Evolutionary conservation across 2,329 filamentous ascomycete genomes (phyloP), one percentile per base, ranked within the genome.

Genomic region (Epichloe scottii): DNA sequence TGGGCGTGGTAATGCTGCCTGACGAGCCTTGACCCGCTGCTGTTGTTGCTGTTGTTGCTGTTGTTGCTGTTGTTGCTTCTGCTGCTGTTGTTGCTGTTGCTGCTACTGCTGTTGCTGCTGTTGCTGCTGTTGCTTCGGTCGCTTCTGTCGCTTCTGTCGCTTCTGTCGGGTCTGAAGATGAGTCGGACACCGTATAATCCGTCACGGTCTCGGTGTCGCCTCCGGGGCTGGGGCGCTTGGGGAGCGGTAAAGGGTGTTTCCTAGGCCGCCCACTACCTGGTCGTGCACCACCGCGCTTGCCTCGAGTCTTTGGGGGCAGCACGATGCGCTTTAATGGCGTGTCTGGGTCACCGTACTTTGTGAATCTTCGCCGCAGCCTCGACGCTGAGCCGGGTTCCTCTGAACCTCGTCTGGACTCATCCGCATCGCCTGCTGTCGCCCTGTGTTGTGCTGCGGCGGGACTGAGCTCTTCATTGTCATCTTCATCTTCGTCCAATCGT

Each of bases 251-350:
- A 34, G 64, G 66, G 39, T 69, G 65, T 57, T 68, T 69, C 58
- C 67, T 66, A 60, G 67, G 67, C 44, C 67, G 60, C 30, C 67
- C 67, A 52, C 67, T 69, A 11, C 67, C 66, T 5, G 67, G 67
- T 44, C 66, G 61, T 33, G 66, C 67, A 7, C 67, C 67, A 34
- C 66, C 67, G 40, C 66, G 62, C 53, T 69, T 68, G 37, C 66
- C 66, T 23, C 62, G 57, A 26, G 60, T 58, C 56, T 67, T 68
- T n/a, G 67, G 68, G 14, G 56, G 56, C 44, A 58, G 58, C 58
- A 51, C 55, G 51, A 48, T 41, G 26, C 50, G 33, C 41, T 58
- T 61, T 14, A 54, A 40, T 41, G 56, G 53, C 15, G 53, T 48
- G 4, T 52, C 53, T 14, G 51, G 39, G 37, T 49, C 45, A 12